Evolutionary conservation across 2,329 filamentous ascomycete species (phyloP).

Genomic region (Polytolypa hystricis): DNA sequence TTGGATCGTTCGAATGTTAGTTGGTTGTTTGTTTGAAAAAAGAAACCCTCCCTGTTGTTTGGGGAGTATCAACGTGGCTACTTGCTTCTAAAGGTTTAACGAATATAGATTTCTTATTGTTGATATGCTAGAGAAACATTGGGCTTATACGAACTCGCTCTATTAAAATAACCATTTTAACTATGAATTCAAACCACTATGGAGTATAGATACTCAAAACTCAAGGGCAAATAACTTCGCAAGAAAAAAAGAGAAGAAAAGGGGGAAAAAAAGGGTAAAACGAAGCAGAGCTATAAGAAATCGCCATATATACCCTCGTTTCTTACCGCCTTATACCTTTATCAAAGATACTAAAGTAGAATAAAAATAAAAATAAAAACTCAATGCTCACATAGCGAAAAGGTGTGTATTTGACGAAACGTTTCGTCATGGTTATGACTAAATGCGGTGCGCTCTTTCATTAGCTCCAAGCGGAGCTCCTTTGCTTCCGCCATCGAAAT

Average conservation of each 20-base stretch:
- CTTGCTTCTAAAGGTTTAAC: no score
- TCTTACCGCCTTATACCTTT: background rate
- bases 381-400: conserved; percentile 12
- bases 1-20: conserved; percentile 29
- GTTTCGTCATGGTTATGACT: background rate
- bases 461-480: conserved; percentile 1
- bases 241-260: background rate
- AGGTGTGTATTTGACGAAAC: background rate
- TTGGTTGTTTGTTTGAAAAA: conserved; percentile 33
- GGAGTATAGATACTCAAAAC: no score
- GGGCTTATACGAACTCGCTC: no score
- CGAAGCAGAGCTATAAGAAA: background rate
- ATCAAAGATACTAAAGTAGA: background rate
- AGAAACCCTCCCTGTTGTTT: no score
- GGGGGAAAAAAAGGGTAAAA: background rate
- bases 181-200: no score
- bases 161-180: no score
- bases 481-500: conserved; percentile 5
- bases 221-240: no score
- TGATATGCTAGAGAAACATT: no score
- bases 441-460: conserved; percentile 6
- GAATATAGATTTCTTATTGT: no score
- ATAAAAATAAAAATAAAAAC: background rate
- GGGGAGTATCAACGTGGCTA: no score
- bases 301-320: background rate